Evolutionary conservation across 257 asterid genomes (phyloP).

Genomic region (Nicotiana attenuata): DNA sequence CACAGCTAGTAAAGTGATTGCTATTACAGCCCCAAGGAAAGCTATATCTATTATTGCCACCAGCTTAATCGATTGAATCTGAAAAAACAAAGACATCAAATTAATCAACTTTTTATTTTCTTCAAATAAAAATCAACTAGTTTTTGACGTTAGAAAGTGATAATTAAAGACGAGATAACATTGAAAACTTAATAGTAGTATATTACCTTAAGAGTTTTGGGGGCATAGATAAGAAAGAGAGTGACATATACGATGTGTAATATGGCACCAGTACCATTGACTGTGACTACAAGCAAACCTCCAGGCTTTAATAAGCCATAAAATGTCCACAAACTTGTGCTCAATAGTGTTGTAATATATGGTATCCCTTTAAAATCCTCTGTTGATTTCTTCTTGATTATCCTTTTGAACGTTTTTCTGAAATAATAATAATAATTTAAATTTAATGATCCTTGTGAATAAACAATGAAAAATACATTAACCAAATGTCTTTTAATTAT

Average conservation of each 20-base stretch:
- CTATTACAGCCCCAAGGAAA: constrained; percentile 42
- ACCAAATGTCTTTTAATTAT: neutral
- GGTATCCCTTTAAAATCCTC: constrained; percentile 57
- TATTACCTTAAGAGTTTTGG: constrained; percentile 39
- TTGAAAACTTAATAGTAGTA: neutral
- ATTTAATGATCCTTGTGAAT: neutral
- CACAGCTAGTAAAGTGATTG: constrained; percentile 34
- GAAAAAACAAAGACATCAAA: neutral
- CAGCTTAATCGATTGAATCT: constrained; percentile 40
- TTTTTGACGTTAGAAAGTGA: neutral
- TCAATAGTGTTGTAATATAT: constrained; percentile 41
- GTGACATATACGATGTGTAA: constrained; percentile 47
- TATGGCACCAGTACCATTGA: constrained; percentile 56
- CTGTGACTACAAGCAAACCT: constrained; percentile 52
- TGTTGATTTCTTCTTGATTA: constrained; percentile 45
- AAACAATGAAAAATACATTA: neutral
- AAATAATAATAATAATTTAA: neutral
- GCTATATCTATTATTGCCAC: constrained; percentile 43
- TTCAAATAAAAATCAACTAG: neutral
- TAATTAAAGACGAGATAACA: neutral
- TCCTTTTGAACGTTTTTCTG: constrained; percentile 45
- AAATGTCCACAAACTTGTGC: constrained; percentile 55
- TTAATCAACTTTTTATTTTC: neutral
- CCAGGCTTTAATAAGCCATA: constrained; percentile 59
- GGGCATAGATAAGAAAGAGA: constrained; percentile 54